phyloP scores from a whole-genome alignment of 306 rosid genomes.

The Canavalia gladiata region DNA sequence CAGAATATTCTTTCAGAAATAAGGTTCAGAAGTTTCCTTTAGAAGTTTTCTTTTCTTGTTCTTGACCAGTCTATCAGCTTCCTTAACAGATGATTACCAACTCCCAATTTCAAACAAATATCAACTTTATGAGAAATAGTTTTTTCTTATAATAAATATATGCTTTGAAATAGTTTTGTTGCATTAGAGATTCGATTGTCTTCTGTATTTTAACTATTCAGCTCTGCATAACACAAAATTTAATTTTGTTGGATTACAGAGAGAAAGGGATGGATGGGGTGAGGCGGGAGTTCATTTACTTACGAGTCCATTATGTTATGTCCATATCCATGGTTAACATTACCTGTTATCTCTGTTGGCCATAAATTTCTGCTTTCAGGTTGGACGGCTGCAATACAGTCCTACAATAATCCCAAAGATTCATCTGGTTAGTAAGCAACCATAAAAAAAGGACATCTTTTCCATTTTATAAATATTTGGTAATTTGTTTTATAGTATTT shows the following conservation, averaged over 20 bases:
- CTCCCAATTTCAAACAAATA: conserved; percentile 27
- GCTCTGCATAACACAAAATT: conserved; percentile 11
- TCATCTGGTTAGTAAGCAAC: conserved; percentile 65
- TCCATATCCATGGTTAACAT: conserved; percentile 35
- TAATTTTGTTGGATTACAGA: conserved; percentile 31
- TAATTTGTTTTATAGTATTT: conserved; percentile 23
- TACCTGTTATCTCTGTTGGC: conserved; percentile 31
- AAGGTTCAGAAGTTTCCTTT: background rate
- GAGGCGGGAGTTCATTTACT: conserved; percentile 33
- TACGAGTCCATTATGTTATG: conserved; percentile 25
- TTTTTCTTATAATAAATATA: conserved; percentile 4
- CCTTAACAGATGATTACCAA: conserved; percentile 16
- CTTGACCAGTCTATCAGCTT: conserved; percentile 20
- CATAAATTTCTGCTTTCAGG: conserved; percentile 59
- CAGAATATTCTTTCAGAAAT: background rate
- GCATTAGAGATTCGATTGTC: conserved; percentile 34
- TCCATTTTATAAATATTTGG: conserved; percentile 26
- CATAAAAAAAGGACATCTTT: conserved; percentile 42
- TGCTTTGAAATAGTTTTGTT: conserved; percentile 23
- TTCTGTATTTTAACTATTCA: conserved; percentile 31
- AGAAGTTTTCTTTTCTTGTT: background rate
- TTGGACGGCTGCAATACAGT: conserved; percentile 71
- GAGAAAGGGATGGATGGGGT: conserved; percentile 9
- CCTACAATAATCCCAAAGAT: conserved; percentile 60
- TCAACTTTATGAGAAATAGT: background rate